Base-by-base conservation (phyloP, 257 asterid genomes). In the Plectranthus barbatus region DNA sequence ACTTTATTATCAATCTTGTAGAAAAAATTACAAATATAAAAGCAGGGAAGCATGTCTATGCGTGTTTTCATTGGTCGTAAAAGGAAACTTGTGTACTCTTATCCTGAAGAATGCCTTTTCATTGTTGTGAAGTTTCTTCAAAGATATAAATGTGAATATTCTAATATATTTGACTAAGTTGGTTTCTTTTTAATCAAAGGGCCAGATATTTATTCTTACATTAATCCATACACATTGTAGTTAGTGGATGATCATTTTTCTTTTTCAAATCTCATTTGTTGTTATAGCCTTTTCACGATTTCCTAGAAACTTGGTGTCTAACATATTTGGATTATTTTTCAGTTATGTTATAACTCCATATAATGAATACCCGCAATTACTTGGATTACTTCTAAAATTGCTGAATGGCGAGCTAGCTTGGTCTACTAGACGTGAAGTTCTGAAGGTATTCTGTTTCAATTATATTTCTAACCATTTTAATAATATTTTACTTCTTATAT, bases 391-490 rank as follows among this genome's bases (percentile, higher is more conserved):
- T 73, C 70, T 93, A 63, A 87, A 93, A 79, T 70, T 93, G 86
- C 94, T 93, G 36, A 93, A 93, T 67, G 97, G 97, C 54, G 99
- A 93, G 77, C 92, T 90, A 64, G 95, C 96, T 59, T 93, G 99
- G 99, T 93, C 99, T 44, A 93, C 99, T 51, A 85, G 97, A 71
- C 91, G 95, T 6, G 99, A 87, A 74, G 99, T 90, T 72, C 69
- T 93, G 72, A 93, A 93, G 97, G 99, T 91, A 84, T 29, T 54
- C 60, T 13, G 51, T 54, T 31, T 24, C 39, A 2, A 51, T n/a
- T 12, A 26, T n/a, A 19, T 11, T 57, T 57, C 12, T 12, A 11
- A 37, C 12, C 51, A 20, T 40, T 19, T n/a, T 21, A 39, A 33
- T 21, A 13, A 12, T 20, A 13, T 37, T 39, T 58, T n/a, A 14